These are phyloP conservation scores for Penicillium steckii DNA, from an alignment of 495 filamentous ascomycete genomes.

Conservation along the genomic window DNA sequence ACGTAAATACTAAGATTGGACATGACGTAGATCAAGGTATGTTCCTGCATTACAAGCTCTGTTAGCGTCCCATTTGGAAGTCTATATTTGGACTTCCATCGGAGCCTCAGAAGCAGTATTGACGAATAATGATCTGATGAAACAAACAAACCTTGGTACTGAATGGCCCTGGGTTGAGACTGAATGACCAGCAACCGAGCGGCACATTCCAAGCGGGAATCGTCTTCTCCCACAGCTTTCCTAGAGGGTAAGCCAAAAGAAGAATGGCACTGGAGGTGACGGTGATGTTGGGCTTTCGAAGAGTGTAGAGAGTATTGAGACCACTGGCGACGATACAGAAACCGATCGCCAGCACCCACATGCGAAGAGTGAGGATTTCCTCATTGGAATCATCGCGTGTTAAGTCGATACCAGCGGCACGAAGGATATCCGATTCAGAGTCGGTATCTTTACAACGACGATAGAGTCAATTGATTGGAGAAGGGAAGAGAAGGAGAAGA, in stretches of 20 bases:
- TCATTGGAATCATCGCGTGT: constrained; percentile 22
- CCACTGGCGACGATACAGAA: constrained; percentile 59
- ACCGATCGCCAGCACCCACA: constrained; percentile 61
- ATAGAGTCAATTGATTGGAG: too few relatives aligned
- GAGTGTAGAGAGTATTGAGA: constrained; percentile 64
- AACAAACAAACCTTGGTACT: constrained; percentile 45
- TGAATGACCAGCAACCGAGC: constrained; percentile 48
- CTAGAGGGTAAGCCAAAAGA: constrained; percentile 64
- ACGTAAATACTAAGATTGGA: constrained; percentile 44
- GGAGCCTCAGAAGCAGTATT: too few relatives aligned
- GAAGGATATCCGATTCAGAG: constrained; percentile 22
- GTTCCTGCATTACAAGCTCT: constrained; percentile 51
- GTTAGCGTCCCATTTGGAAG: background rate
- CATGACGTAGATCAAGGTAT: constrained; percentile 69
- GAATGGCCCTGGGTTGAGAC: constrained; percentile 66
- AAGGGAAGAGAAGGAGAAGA: too few relatives aligned
- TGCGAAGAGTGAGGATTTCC: constrained; percentile 60
- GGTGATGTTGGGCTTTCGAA: constrained; percentile 51
- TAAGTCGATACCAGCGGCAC: constrained; percentile 26
- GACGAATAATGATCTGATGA: too few relatives aligned
- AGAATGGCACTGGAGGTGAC: constrained; percentile 61
- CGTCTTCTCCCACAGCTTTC: constrained; percentile 48
- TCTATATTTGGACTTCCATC: too few relatives aligned
- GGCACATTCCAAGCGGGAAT: constrained; percentile 49
- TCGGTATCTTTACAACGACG: too few relatives aligned